Conservation (phyloP, 208 protist genomes). For the Leishmania tarentolae region DNA sequence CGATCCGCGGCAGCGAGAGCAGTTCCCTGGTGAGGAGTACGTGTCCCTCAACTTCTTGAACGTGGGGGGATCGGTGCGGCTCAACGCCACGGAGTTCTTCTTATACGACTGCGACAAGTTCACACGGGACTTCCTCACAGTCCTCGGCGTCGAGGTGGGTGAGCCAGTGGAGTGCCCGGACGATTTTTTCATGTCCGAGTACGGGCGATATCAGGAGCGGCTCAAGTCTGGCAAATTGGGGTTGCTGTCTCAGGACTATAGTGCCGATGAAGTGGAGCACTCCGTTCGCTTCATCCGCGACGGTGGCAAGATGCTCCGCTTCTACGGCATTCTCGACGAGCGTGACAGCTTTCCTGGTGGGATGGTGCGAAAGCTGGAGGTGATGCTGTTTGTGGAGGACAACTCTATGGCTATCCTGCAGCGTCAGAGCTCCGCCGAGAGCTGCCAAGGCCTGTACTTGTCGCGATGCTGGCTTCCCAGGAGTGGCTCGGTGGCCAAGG, state of each 20-base stretch:
- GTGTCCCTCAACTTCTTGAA: constrained; percentile 92
- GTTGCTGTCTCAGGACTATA: constrained; percentile 61
- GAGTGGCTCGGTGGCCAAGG: constrained; percentile 67
- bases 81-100: constrained; percentile 94
- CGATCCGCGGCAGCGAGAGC: constrained; percentile 75
- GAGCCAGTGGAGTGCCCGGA: constrained; percentile 58
- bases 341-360: constrained; percentile 51
- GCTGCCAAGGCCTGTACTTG: constrained; percentile 85
- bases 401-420: constrained; percentile 95
- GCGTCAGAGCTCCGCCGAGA: constrained; percentile 86
- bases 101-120: constrained; percentile 94
- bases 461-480: constrained; percentile 86
- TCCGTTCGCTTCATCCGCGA: constrained; percentile 90
- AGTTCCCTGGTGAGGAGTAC: constrained; percentile 85
- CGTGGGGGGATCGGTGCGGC: constrained; percentile 84
- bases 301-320: constrained; percentile 95
- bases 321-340: constrained; percentile 90
- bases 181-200: constrained; percentile 74
- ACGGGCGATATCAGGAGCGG: constrained; percentile 50
- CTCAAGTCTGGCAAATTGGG: constrained; percentile 62
- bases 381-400: constrained; percentile 96
- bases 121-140: constrained; percentile 91
- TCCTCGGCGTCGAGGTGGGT: constrained; percentile 73
- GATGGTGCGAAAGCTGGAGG: constrained; percentile 86
- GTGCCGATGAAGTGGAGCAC: constrained; percentile 68